phyloP scores from a whole-genome alignment of 108 stramenopile genomes.

The Seminavis robusta region DNA sequence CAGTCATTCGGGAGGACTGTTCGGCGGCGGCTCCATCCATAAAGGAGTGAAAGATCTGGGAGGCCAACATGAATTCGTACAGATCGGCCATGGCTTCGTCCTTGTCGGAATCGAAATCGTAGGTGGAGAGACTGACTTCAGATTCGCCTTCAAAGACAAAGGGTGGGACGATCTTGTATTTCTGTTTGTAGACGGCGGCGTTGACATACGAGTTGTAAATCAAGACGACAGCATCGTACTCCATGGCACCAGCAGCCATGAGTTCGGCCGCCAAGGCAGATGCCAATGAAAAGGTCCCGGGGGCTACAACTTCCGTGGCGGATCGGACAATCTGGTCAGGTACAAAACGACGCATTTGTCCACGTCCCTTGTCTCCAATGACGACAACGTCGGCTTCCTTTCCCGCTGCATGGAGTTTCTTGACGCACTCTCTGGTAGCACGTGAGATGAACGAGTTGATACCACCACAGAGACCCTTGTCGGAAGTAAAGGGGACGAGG shows the following conservation, averaged over 20 bases:
- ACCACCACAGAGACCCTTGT: conserved; percentile 99
- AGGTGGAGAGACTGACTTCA: conserved; percentile 65
- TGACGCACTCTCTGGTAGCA: conserved; percentile 51
- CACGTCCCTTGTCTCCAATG: conserved; percentile 98
- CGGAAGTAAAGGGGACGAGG: conserved; percentile 91
- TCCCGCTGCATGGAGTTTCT: conserved; percentile 62
- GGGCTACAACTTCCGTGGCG: conserved; percentile 73
- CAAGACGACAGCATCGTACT: conserved; percentile 82
- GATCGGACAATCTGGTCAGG: conserved; percentile 60
- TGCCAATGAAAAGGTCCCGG: conserved; percentile 80
- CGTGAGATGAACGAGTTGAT: conserved; percentile 95
- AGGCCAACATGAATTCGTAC: conserved; percentile 92
- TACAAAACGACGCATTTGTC: conserved; percentile 77
- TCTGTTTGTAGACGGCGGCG: conserved; percentile 80
- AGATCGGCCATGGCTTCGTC: conserved; percentile 90
- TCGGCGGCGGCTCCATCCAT: conserved; percentile 98
- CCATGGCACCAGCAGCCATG: conserved; percentile 65
- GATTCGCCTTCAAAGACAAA: conserved; percentile 55
- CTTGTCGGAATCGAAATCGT: conserved; percentile 98
- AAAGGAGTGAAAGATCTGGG: conserved; percentile 89
- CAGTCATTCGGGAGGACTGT: conserved; percentile 99
- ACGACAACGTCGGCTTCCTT: conserved; percentile 87
- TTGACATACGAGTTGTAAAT: conserved; percentile 86
- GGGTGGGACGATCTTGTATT: conserved; percentile 82
- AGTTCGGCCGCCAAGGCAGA: conserved; percentile 80